Percentiles rank a stretch among this genome's conserved stretches.
phyloP scores from a whole-genome alignment of 2,329 filamentous ascomycete species.

The Fusarium cyanostomum region DNA sequence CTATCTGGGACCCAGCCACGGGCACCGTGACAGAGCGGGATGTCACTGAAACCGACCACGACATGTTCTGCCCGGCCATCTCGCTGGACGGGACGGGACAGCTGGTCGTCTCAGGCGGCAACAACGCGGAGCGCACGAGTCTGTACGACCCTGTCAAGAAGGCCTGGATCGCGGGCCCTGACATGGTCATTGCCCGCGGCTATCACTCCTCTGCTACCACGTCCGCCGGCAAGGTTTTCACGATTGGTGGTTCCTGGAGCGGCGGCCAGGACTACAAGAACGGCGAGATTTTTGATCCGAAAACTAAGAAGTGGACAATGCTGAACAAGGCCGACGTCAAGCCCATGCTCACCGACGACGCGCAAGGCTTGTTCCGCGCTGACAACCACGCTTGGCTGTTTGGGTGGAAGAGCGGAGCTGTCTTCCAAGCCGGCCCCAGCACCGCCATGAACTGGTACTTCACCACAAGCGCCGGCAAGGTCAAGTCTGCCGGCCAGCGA shows the following conservation, averaged over 20 bases:
- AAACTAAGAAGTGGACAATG: constrained; percentile 17
- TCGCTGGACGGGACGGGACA: constrained; percentile 58
- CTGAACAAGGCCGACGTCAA: constrained; percentile 51
- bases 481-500: constrained; percentile 37
- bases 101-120: constrained; percentile 64
- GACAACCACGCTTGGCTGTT: constrained; percentile 46
- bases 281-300: constrained; percentile 22
- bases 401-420: constrained; percentile 54
- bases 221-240: constrained; percentile 22
- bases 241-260: constrained; percentile 29
- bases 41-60: constrained; percentile 56
- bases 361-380: constrained; percentile 57
- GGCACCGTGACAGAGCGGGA: constrained; percentile 12
- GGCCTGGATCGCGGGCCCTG: constrained; percentile 2
- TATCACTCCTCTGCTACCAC: constrained; percentile 31
- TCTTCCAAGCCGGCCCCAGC: constrained; percentile 65
- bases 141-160: constrained; percentile 51
- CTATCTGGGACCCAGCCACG: constrained; percentile 23
- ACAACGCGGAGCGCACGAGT: constrained; percentile 58
- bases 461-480: constrained; percentile 44
- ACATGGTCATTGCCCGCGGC: constrained; percentile 20
- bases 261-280: constrained; percentile 16
- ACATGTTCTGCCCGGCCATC: constrained; percentile 68
- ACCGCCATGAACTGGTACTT: constrained; percentile 65
- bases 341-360: constrained; percentile 60